Evolutionary conservation across 768 basidiomycete genomes (phyloP), one percentile per base, ranked within the genome.

Genomic region (Boletales sp.): DNA sequence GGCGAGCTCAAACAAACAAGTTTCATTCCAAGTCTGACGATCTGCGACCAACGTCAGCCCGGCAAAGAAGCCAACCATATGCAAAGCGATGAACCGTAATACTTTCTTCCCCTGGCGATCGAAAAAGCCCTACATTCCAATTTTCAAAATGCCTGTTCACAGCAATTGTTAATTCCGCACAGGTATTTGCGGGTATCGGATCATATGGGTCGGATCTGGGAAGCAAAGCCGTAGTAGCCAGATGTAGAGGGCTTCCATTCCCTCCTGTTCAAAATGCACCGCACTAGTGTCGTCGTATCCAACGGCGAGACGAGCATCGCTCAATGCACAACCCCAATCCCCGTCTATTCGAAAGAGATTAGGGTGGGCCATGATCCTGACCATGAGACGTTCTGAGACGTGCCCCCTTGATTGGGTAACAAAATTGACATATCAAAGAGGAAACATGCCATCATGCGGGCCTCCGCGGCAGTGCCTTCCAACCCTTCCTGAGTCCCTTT

Each of bases 401-500:
- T 19, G 11, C 32, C 9, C 24, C 52, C 53, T 53, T 40, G 48
- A 55, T 48, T 46, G 30, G 39, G 51, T 19, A 32, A 36, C 17
- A 18, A 34, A 14, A 21, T 42, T 14, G 48, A 44, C 48, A 45
- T 34, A 36, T 45, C 40, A 40, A 43, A 48, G 37, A 48, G 19
- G 43, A 40, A 40, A 29, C 36, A 43, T 14, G 30, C 50, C 48
- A 46, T 64, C 36, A 64, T 35, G 34, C n/a, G 27, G 53, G 45
- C 55, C 52, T 54, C 35, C 66, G 65, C 30, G 66, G 65, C 40
- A 67, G 57, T 53, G 59, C 63, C 43, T 63, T 59, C 67, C 67
- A 69, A 21, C 59, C 63, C 62, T 86, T 91, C 56, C 74, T 72
- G 49, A 95, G 72, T 3, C 90, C 92, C 67, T 68, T 78, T 32